A percentile compares a stretch with the other conserved stretches of the same genome.
Evolutionary conservation across 495 filamentous ascomycete genomes (phyloP).

Genomic region (Astrocystis sublimbata): DNA sequence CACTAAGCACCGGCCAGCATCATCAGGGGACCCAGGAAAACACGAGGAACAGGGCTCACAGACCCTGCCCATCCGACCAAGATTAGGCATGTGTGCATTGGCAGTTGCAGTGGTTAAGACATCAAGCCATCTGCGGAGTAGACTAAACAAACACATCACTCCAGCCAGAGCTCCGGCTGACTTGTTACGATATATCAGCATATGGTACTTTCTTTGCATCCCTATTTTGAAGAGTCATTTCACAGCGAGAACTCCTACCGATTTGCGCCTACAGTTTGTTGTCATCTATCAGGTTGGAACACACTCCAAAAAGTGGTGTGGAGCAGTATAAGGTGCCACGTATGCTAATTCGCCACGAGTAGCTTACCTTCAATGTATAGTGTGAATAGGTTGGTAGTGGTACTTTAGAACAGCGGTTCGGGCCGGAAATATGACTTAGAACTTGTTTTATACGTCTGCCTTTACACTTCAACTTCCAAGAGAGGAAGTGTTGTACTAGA

Average conservation of each 20-base stretch:
- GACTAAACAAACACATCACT: neutral
- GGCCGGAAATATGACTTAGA: neutral
- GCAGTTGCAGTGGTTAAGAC: neutral
- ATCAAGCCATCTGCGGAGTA: neutral
- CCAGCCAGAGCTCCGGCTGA: neutral
- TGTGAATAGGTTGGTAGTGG: constrained; percentile 1
- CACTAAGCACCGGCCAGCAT: neutral
- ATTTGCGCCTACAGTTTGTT: too few relatives aligned
- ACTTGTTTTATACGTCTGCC: neutral
- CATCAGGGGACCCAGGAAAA: neutral
- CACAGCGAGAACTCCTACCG: too few relatives aligned
- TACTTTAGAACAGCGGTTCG: constrained; percentile 4
- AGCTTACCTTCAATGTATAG: neutral
- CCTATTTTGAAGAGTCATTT: neutral
- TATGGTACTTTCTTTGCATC: neutral
- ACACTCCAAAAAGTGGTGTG: neutral
- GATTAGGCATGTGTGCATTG: neutral
- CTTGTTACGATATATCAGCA: neutral
- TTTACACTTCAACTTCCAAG: neutral
- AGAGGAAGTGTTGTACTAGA: neutral
- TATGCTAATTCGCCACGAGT: neutral
- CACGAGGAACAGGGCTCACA: neutral
- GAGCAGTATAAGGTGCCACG: neutral
- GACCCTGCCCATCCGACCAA: neutral
- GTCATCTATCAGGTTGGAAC: neutral